Evolutionary conservation across 768 basidiomycete genomes (phyloP).

Genomic region (Lepiota venenata): DNA sequence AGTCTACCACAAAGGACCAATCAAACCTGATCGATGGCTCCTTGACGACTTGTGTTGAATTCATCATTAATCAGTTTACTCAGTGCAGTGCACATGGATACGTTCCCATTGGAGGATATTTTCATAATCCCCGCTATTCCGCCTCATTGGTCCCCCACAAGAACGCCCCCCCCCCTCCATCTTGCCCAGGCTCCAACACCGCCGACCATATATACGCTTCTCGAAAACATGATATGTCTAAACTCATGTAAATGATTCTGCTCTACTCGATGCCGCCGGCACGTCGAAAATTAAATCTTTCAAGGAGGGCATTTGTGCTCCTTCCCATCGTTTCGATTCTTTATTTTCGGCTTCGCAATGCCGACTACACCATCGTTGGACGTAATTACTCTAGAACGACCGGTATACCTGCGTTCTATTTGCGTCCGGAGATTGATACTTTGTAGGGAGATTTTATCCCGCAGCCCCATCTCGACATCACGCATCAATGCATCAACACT

Average conservation of each 20-base stretch:
- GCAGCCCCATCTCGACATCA: too few relatives aligned
- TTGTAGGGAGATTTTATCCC: too few relatives aligned
- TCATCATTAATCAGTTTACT: background rate
- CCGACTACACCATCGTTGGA: background rate
- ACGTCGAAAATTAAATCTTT: background rate
- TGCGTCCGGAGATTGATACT: too few relatives aligned
- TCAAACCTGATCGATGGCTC: background rate
- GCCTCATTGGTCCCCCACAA: too few relatives aligned
- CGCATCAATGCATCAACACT: too few relatives aligned
- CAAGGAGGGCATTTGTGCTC: too few relatives aligned
- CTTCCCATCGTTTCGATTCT: slow-evolving; percentile 5
- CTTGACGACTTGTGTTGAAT: background rate
- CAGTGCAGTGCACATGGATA: background rate
- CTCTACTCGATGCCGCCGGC: background rate
- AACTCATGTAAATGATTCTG: background rate
- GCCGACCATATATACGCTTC: background rate
- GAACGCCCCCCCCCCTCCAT: too few relatives aligned
- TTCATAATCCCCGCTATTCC: background rate
- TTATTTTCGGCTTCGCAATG: background rate
- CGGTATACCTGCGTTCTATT: background rate
- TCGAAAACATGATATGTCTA: background rate
- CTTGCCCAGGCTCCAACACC: too few relatives aligned
- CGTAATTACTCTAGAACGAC: background rate
- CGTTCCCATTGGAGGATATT: slow-evolving; percentile 2
- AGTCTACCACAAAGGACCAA: too few relatives aligned